Base-by-base conservation (phyloP, 768 basidiomycete species). In the Macrocybe gigantea region DNA sequence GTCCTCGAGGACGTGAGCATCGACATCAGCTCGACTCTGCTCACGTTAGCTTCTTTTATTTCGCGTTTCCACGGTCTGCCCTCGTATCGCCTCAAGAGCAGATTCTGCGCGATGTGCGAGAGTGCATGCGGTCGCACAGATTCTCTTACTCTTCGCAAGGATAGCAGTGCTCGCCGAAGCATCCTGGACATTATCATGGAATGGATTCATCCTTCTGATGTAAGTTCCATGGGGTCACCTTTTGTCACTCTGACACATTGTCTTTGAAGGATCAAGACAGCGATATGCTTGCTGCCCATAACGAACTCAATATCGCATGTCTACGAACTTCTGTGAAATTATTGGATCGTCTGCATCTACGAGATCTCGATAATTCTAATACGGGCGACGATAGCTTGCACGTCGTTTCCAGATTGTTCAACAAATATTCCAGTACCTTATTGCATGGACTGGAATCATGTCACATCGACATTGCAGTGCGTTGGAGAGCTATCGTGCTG, bases 131-230 rank as follows among this genome's bases (percentile, higher is more conserved):
- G 75, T 36, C 79, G 82, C 15, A 68, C 73, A 3, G 84, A 85
- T 47, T 70, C 73, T 6, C 61, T 90, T 14, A 74, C 75, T 15
- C 61, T 86, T 53, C 82, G 82, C 11, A 88, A 83, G 61, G 86
- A 88, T 55, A 79, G 72, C 51, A 64, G 67, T 46, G 72, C 80
- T 10, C 79, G 89, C 9, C 85, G 89, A 60, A 72, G 74, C 34
- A 77, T 92, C 35, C 70, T 92, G 22, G 88, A 93, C 50, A 74
- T 78, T 32, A 68, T 94, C n/a, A 71, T 85, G 60, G 82, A 85
- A 38, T 95, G 92, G 92, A 79, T 88, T 37, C 73, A 77, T 44
- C 69, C 75, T 6, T 49, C 68, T 11, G 54, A 59, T 49, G 88
- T 87, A 45, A 47, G 80, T 64, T 22, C 14, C 32, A 30, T 41